Evolutionary conservation across 2,329 filamentous ascomycete genomes (phyloP), one percentile per base, ranked within the genome.

Genomic region (Paraphaeosphaeria sporulosa): DNA sequence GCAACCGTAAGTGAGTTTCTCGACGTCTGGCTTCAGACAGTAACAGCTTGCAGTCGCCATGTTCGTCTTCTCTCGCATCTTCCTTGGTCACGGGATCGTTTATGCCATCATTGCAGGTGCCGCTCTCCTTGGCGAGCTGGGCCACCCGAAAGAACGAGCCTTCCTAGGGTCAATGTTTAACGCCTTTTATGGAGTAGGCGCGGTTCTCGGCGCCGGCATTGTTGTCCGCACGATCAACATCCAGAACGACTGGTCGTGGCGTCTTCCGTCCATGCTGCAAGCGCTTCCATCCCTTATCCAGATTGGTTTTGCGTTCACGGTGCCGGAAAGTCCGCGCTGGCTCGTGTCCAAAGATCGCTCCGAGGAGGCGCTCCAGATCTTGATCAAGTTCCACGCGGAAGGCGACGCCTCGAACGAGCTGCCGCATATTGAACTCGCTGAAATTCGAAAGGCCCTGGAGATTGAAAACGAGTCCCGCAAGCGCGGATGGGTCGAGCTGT

Each of bases 161-260:
- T 86, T 85, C 10, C 81, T 90, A 19, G 90, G 87, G 0, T 82
- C 87, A n/a, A 83, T 90, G 63, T 90, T 90, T 78, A 90, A 90
- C 74, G 89, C 86, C 62, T 79, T 90, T 59, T 91, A 87, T 84
- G 89, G 89, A 67, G 74, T 88, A 51, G 87, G 86, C 15, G 77
- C 78, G 7, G 73, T 83, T 13, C 61, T 88, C 27, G 87, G 88
- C 9, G 86, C 86, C 4, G 86, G 85, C 72, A 84, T 89, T 52
- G 86, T 87, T 36, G 89, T 87, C 80, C 88, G 86, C 34, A 90
- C 88, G 1, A 79, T 84, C 25, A 79, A 82, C 38, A 85, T 90
- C 60, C 71, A 78, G 9, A 84, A 76, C 63, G 80, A 89, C 68
- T 90, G 88, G 88, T 87, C 86, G 2, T 91, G 89, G 89, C 82